Evolutionary conservation across 2,329 filamentous ascomycete genomes (phyloP).

Genomic region (Penicillium thymicola): DNA sequence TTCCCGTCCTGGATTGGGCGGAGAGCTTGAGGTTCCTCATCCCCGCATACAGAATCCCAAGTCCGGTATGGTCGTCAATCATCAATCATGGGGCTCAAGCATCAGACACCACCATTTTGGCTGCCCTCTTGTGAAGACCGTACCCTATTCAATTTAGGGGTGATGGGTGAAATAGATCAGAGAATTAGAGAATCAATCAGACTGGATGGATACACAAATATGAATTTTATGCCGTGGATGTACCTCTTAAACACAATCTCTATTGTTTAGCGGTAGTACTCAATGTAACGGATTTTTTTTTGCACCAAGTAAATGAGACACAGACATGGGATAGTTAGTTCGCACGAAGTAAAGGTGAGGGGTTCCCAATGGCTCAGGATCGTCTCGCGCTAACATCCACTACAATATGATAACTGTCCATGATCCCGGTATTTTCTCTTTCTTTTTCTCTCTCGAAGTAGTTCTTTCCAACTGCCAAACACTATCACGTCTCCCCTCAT

Average conservation of each 20-base stretch:
- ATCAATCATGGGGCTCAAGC: neutral
- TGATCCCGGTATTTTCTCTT: too few relatives aligned
- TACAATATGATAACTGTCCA: neutral
- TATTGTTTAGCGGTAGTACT: neutral
- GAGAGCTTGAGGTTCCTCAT: neutral
- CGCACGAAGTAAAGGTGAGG: too few relatives aligned
- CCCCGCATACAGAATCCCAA: neutral
- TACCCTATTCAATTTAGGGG: neutral
- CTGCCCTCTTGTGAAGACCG: neutral
- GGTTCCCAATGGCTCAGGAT: neutral
- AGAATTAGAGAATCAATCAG: neutral
- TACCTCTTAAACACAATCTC: neutral
- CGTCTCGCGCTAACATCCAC: neutral
- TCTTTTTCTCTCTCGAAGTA: too few relatives aligned
- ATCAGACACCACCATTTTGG: neutral
- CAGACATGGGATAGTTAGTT: neutral
- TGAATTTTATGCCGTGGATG: neutral
- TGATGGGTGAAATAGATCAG: neutral
- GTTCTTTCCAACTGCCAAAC: neutral
- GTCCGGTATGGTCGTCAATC: neutral
- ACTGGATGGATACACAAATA: neutral
- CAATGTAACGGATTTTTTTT: neutral
- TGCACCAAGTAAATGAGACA: neutral
- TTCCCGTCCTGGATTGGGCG: neutral
- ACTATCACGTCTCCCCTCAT: neutral